Base-by-base conservation (phyloP, 2,329 filamentous ascomycete species). In the Arthrobotrys sinensis region DNA sequence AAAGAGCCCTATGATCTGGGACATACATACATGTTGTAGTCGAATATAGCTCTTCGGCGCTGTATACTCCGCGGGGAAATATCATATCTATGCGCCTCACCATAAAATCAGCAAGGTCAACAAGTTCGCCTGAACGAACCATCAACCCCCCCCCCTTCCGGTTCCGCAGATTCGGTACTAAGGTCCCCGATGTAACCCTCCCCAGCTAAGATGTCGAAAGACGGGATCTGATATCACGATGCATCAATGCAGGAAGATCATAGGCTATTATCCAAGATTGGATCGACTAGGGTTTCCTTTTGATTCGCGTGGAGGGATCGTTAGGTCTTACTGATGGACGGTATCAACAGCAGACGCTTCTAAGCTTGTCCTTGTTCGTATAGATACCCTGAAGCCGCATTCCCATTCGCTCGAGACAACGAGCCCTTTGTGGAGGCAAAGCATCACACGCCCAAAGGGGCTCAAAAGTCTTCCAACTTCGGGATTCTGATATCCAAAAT, bases 161-260 rank as follows among this genome's bases (percentile, higher is more conserved):
- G 36, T 60, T 10, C 55, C 55, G 36, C 28, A 43, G 36, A 60
- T 43, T 60, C 55, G 55, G 55, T 43, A 43, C 16, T 8, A 60
- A 14, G 55, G 36, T 43, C 55, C 32, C 55, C 55, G 55, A 73
- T 66, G 69, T 73, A 73, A 73, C 68, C 68, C 60, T 62, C 34
- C 60, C 40, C 28, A 50, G 36, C 46, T 57, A 3, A 16, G 50
- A 21, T 52, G 40, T 60, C 50, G 32, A 60, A 60, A 43, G 36
- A 50, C 69, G 69, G 69, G 50, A 48, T 46, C 60, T 73, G 69
- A 73, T 73, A 65, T 73, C 69, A 73, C 40, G 69, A 66, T 73
- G 60, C 69, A 48, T 66, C 62, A 43, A 57, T 55, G 40, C 36
- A 38, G 10, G 16, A 72, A 72, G 60, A 73, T 73, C 69, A 73